Conservation (phyloP, 2,329 filamentous ascomycete species). For the Aspergillus niger region DNA sequence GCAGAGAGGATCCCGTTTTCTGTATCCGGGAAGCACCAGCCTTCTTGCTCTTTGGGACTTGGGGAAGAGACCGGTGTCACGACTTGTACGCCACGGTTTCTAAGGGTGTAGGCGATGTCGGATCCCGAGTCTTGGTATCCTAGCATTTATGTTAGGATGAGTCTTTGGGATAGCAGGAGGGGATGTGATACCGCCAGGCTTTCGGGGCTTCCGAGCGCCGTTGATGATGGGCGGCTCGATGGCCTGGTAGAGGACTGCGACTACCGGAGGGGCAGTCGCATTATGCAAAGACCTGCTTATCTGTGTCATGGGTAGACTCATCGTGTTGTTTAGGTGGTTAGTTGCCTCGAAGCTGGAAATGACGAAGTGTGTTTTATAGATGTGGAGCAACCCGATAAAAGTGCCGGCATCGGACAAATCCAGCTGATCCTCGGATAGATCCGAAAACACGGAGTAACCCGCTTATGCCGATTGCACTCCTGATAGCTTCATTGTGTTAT, state of each 20-base stretch:
- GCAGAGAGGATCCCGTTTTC: constrained; percentile 47
- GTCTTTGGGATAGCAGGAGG: background rate
- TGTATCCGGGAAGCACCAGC: constrained; percentile 50
- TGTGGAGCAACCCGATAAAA: background rate
- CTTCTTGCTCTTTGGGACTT: constrained; percentile 31
- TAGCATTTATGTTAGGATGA: constrained; percentile 22
- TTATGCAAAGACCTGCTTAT: background rate
- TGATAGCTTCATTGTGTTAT: too few relatives aligned
- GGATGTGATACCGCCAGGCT: constrained; percentile 47
- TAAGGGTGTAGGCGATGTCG: constrained; percentile 51
- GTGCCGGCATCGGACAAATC: background rate
- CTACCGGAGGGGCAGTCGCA: constrained; percentile 16
- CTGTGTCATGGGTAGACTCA: background rate
- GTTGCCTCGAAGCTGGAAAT: background rate
- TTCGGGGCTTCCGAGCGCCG: constrained; percentile 52
- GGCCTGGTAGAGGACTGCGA: constrained; percentile 53
- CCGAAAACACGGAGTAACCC: background rate
- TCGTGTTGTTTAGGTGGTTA: background rate
- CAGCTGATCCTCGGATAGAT: background rate
- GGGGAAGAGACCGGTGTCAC: constrained; percentile 35
- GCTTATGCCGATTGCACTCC: too few relatives aligned
- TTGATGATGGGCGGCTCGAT: constrained; percentile 52
- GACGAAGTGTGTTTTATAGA: background rate
- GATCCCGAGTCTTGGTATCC: constrained; percentile 54
- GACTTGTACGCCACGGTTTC: constrained; percentile 32